Conservation (phyloP, 306 rosid species). For the Prunus campanulata region DNA sequence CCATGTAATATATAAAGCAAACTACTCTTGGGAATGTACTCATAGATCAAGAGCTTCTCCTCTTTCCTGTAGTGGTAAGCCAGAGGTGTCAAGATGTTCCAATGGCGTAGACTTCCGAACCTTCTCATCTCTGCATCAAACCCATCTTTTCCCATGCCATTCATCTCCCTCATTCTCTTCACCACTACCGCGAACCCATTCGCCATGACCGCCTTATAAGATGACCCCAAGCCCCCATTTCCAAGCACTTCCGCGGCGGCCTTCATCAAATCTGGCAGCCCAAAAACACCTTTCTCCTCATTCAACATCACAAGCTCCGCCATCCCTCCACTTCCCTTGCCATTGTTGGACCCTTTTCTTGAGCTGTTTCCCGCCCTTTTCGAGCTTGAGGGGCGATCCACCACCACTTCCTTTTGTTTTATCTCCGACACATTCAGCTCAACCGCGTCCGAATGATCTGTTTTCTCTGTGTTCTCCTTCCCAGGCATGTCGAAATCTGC, state of each 20-base stretch:
- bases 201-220: conserved; percentile 75
- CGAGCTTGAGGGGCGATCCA: not conserved
- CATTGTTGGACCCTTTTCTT: conserved; percentile 7
- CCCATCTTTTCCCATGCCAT: conserved; percentile 50
- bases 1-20: conserved; percentile 60
- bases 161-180: conserved; percentile 76
- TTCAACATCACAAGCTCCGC: conserved; percentile 52
- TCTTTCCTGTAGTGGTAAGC: conserved; percentile 70
- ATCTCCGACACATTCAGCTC: conserved; percentile 46
- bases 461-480: not conserved
- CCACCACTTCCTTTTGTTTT: conserved; percentile 2
- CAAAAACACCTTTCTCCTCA: conserved; percentile 62
- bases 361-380: not conserved
- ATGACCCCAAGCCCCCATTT: conserved; percentile 65
- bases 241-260: conserved; percentile 81
- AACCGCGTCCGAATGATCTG: conserved; percentile 21
- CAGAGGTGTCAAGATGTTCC: conserved; percentile 66
- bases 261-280: conserved; percentile 73
- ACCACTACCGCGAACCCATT: conserved; percentile 82
- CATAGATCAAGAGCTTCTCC: conserved; percentile 58
- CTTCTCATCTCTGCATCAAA: conserved; percentile 61
- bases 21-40: conserved; percentile 64
- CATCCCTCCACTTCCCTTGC: not conserved
- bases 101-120: conserved; percentile 38
- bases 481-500: conserved; percentile 5